Conservation (phyloP, 2,329 filamentous ascomycete species). For the Penicillium sp. region DNA sequence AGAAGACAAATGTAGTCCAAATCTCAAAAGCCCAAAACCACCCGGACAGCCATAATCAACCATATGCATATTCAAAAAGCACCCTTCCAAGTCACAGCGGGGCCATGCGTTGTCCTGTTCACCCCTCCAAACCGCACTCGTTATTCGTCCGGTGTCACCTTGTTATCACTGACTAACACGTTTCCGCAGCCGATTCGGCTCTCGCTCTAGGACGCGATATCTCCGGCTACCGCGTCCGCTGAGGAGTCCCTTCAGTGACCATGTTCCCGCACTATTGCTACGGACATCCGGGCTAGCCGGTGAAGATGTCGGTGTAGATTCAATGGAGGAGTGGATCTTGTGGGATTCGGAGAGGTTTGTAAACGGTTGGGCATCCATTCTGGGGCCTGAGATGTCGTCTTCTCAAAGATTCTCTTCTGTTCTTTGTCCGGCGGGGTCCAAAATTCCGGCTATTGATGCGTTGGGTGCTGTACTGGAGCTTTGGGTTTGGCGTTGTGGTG, state of each 20-base stretch:
- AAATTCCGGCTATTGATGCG: not conserved
- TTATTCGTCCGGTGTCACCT: not conserved
- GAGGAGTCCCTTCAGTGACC: constrained; percentile 24
- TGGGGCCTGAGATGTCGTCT: not conserved
- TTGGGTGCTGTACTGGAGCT: not conserved
- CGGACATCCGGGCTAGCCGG: not conserved
- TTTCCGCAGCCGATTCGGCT: constrained; percentile 26
- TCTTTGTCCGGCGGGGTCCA: not conserved
- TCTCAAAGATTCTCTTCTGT: not conserved
- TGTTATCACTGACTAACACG: constrained; percentile 16
- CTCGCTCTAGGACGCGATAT: constrained; percentile 23
- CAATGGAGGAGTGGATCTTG: not conserved
- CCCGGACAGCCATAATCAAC: not conserved
- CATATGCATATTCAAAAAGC: not conserved
- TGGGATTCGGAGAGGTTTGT: constrained; percentile 6
- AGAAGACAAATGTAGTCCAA: not conserved
- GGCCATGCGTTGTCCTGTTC: not conserved
- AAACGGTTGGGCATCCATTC: constrained; percentile 22
- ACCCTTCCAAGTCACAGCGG: not conserved
- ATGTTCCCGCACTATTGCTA: constrained; percentile 6
- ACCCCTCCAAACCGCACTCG: not conserved
- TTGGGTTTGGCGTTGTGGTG: not conserved
- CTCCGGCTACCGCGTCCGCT: constrained; percentile 20
- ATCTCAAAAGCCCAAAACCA: not conserved
- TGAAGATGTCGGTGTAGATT: not conserved